Evolutionary conservation across 805 yeast genomes (phyloP), one percentile per base, ranked within the genome.

Genomic region (Myxozyma kluyveri): DNA sequence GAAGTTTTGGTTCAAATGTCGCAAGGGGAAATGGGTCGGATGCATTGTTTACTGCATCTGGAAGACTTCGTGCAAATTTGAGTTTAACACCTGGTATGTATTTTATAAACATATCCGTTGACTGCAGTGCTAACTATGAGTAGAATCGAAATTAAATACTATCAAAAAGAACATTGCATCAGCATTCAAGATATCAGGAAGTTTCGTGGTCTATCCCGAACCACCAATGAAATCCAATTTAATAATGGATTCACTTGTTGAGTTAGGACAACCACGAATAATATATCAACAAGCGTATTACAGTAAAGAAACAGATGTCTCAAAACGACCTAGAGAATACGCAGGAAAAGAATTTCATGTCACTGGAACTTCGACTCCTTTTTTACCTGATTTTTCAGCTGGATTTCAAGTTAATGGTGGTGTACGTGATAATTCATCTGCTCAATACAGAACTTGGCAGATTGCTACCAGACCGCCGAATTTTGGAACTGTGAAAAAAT

Each of bases 251-350:
- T 77, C 83, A 12, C 70, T 86, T 27, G 80, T 76, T 29, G 65
- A 65, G 0, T 57, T 64, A 23, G 83, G 82, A 0, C 60, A 75
- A 12, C 75, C 85, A 2, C 73, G 76, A 56, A 67, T 79, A 12
- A 75, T 80, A 12, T 83, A 84, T 63, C 51, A 61, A 1, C 84
- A 79, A 56, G 95, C 96, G 0, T 80, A 69, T 58, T 90, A 80
- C 60, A 76, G 82, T 24, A 73, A 76, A 14, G 59, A 49, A 24
- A 61, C 66, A 1, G 90, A 87, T 59, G 69, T 77, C 4, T 83
- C 79, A 1, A 61, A 66, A 4, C 66, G 67, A 9, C 83, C 91
- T 0, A 77, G 84, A 49, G 67, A 78, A 0, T 83, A 80, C 67
- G 90, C 90, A 0, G 90, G 89, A 4, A 80, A 75, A 54, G 79